These are phyloP conservation scores for Ophiostoma tasmaniense DNA, from an alignment of 2,329 filamentous ascomycete species.

Conservation along the genomic window DNA sequence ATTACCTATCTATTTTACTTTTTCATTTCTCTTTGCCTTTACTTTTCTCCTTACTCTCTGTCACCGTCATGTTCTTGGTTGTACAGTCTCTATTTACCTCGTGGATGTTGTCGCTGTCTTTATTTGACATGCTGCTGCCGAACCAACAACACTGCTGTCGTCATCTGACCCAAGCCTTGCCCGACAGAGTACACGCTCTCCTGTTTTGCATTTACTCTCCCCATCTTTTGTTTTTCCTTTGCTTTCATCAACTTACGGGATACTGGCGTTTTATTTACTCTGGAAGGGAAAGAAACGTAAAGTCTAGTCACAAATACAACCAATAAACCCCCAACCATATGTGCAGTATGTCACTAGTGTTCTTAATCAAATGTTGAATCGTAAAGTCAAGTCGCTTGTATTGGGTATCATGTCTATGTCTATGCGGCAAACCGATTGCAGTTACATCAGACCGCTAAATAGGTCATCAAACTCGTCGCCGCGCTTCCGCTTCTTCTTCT, in stretches of 20 bases:
- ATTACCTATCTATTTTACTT: not conserved
- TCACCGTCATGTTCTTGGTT: not conserved
- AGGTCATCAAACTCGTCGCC: conserved; percentile 60
- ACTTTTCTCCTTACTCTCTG: not conserved
- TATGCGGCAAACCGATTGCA: conserved; percentile 14
- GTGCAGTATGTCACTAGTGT: not conserved
- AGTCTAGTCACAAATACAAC: not conserved
- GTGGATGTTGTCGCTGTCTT: not conserved
- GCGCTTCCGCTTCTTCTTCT: conserved; percentile 31
- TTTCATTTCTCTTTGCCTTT: not conserved
- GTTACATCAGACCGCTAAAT: conserved; percentile 51
- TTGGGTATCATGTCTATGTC: conserved; percentile 14
- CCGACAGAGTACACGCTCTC: not conserved
- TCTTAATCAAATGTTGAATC: not conserved
- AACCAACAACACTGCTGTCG: not conserved
- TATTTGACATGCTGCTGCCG: not conserved
- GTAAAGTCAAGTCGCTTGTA: not conserved
- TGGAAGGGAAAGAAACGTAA: conserved; percentile 6
- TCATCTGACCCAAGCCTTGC: not conserved
- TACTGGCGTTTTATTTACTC: conserved; percentile 4
- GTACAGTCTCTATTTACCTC: not conserved
- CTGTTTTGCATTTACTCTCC: not conserved
- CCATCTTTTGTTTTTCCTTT: not conserved
- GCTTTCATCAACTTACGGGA: not conserved
- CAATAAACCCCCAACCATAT: not conserved